phyloP scores from a whole-genome alignment of 306 rosid species.

The Carpinus fangiana region DNA sequence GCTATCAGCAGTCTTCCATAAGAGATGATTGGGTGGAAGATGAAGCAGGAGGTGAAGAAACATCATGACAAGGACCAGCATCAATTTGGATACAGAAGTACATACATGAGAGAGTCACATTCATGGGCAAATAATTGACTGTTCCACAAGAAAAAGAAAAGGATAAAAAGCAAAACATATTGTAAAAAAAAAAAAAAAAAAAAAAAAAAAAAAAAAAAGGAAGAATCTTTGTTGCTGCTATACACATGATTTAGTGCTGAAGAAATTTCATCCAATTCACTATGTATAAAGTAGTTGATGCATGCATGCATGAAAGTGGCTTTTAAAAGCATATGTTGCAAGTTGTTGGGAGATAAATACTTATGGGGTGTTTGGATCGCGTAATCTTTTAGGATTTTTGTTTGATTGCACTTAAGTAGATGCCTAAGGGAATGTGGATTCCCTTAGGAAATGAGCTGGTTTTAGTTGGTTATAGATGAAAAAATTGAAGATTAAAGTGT shows the following conservation, averaged over 20 bases:
- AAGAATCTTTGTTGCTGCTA: not conserved
- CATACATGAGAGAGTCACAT: not conserved
- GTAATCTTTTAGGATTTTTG: too few species aligned
- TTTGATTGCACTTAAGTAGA: too few species aligned
- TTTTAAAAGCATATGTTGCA: not conserved
- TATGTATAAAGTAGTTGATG: not conserved
- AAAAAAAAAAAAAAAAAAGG: too few species aligned
- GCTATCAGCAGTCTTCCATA: conserved; percentile 65
- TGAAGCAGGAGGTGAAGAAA: conserved; percentile 36
- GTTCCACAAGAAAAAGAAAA: conserved; percentile 25
- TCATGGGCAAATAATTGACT: not conserved
- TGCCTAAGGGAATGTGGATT: too few species aligned
- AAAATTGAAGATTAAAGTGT: too few species aligned
- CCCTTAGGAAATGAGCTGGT: too few species aligned
- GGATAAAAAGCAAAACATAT: conserved; percentile 20
- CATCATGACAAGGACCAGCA: conserved; percentile 33
- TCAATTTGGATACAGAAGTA: conserved; percentile 3
- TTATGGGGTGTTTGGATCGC: too few species aligned
- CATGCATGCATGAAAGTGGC: not conserved
- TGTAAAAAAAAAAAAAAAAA: too few species aligned
- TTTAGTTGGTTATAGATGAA: too few species aligned
- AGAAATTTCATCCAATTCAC: not conserved
- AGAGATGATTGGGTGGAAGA: conserved; percentile 58
- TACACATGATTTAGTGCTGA: not conserved
- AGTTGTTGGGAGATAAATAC: too few species aligned